Evolutionary conservation across 768 basidiomycete species (phyloP).

Genomic region (Collybia sordida): DNA sequence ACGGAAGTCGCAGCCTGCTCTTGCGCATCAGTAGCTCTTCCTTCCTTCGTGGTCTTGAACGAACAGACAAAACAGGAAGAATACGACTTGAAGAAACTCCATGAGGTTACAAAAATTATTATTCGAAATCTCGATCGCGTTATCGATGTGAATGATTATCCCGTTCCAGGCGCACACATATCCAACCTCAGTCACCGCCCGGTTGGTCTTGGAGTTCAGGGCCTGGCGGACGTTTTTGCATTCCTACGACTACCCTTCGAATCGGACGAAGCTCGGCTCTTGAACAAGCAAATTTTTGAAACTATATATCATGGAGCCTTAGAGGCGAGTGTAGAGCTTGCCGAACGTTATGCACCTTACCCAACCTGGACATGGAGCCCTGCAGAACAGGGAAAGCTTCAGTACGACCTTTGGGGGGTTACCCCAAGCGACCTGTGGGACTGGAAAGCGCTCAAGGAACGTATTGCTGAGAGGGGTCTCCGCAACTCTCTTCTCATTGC

Average conservation of each 20-base stretch:
- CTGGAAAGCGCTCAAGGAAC: conserved; percentile 84
- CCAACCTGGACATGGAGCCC: conserved; percentile 90
- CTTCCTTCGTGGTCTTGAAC: too few relatives aligned
- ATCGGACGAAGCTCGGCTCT: conserved; percentile 77
- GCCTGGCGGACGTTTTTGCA: conserved; percentile 98
- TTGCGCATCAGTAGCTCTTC: conserved; percentile 93
- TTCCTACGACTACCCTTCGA: conserved; percentile 95
- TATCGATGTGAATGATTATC: conserved; percentile 96
- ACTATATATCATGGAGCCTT: conserved; percentile 96
- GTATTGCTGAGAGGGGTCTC: conserved; percentile 77
- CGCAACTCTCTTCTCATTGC: conserved; percentile 88
- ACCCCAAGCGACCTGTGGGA: conserved; percentile 92
- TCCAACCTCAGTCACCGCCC: conserved; percentile 98
- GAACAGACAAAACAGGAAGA: conserved; percentile 70
- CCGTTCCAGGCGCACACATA: conserved; percentile 82
- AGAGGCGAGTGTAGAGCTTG: conserved; percentile 88
- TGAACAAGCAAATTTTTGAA: conserved; percentile 97
- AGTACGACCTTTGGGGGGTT: conserved; percentile 94
- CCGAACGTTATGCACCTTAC: conserved; percentile 76
- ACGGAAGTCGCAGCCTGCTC: conserved; percentile 99
- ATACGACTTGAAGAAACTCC: conserved; percentile 94
- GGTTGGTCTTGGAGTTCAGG: conserved; percentile 96
- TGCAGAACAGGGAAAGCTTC: conserved; percentile 80
- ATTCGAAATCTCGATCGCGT: conserved; percentile 90
- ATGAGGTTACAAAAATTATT: conserved; percentile 92